Base-by-base conservation (phyloP, 495 filamentous ascomycete species). In the Stereocaulon alpinum region DNA sequence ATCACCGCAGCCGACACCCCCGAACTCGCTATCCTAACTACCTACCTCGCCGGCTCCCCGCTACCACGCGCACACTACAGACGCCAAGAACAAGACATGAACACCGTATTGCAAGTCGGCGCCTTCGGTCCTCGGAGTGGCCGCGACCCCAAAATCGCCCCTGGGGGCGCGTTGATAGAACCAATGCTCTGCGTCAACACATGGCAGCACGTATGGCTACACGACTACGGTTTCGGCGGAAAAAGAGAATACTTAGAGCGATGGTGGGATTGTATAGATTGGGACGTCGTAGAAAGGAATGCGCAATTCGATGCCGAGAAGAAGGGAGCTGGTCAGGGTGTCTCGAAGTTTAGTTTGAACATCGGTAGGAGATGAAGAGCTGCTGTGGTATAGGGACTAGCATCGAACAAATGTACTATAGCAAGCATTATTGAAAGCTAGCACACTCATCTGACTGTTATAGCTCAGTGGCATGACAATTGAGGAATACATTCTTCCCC, bases 191-290 rank as follows among this genome's bases (percentile, higher is more conserved):
- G 91, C 66, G 78, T 97, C 48, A 97, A 93, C 71, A 95, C 89
- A 29, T 98, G 93, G 93, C 85, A 96, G 76, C 93, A 98, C 72
- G 87, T 84, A 2, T 98, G 87, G 84, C 72, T 97, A 70, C 78
- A 77, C 60, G 89, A 97, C 69, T 96, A 85, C 67, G 89, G 89
- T 29, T 75, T 96, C 48, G 74, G 72, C 41, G 89, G 88, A 14
- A 97, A 95, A 84, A 77, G 77, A 50, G 70, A 75, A 58, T 98
- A 81, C 72, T 75, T 91, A 53, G 78, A 86, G 74, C 72, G 69
- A 47, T 96, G 92, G 91, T 98, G 93, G 93, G 71, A 89, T 37
- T 72, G 70, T 32, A 84, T 98, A 56, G 82, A 98, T 73, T 98
- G 93, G 93, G 70, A 82, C 6, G 73, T 80, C 55, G 93, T 95